Percentiles rank a stretch among this genome's conserved stretches.
Evolutionary conservation across 345 rosid genomes (phyloP).

Genomic region (Turritis glabra): DNA sequence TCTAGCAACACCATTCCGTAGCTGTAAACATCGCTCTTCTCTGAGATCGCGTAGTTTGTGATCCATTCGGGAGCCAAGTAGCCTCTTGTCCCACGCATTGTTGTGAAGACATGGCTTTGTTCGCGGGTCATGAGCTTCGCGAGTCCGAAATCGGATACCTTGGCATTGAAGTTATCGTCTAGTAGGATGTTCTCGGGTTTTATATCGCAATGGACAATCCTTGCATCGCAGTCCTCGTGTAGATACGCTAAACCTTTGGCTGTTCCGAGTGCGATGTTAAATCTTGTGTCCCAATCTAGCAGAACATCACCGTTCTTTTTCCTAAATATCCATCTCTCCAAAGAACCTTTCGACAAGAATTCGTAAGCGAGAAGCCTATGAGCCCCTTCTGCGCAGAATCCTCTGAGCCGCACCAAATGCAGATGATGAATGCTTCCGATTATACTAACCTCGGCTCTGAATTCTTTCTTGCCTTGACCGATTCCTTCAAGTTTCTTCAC

Average conservation of each 20-base stretch:
- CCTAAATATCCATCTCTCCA: constrained; percentile 91
- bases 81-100: constrained; percentile 89
- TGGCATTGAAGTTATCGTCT: constrained; percentile 73
- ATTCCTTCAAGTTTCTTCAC: constrained; percentile 95
- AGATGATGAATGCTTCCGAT: constrained; percentile 94
- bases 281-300: constrained; percentile 79
- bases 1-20: constrained; percentile 87
- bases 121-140: constrained; percentile 93
- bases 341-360: constrained; percentile 77
- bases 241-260: constrained; percentile 94
- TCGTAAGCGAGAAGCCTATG: constrained; percentile 88
- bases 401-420: constrained; percentile 81
- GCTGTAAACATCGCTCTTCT: constrained; percentile 93
- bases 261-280: constrained; percentile 72
- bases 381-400: constrained; percentile 87
- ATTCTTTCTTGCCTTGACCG: constrained; percentile 96
- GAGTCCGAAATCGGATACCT: constrained; percentile 92
- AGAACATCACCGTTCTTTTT: constrained; percentile 44
- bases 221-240: constrained; percentile 83
- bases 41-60: constrained; percentile 90
- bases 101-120: constrained; percentile 91
- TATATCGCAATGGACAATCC: constrained; percentile 87
- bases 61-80: constrained; percentile 97
- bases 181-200: constrained; percentile 92
- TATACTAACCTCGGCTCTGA: constrained; percentile 88